These are phyloP conservation scores for Solanum hybrid DNA, from an alignment of 305 asterid species.

Conservation along the genomic window DNA sequence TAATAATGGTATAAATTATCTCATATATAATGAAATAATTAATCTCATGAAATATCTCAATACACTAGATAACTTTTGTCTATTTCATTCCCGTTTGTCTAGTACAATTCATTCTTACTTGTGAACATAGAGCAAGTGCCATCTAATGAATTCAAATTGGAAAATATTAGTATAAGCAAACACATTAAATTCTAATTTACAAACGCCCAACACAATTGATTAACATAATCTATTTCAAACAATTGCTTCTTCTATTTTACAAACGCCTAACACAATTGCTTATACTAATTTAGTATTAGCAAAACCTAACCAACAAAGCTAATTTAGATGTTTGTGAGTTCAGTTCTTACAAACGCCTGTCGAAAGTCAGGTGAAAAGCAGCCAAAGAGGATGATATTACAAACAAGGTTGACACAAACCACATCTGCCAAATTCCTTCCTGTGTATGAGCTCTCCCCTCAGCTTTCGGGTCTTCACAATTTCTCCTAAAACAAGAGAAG, in stretches of 20 bases:
- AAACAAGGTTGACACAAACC: background rate
- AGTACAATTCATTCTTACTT: background rate
- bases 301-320: background rate
- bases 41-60: background rate
- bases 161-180: background rate
- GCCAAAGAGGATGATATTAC: background rate
- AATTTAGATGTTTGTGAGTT: background rate
- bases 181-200: background rate
- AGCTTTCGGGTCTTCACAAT: background rate
- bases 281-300: background rate
- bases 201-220: background rate
- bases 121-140: background rate
- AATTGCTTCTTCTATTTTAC: background rate
- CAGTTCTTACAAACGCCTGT: background rate
- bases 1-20: background rate
- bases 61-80: background rate
- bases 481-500: background rate
- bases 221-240: background rate
- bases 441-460: background rate
- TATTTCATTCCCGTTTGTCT: background rate
- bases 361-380: background rate
- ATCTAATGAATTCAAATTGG: background rate
- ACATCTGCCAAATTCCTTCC: background rate
- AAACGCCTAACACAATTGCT: background rate
- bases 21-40: background rate